Evolutionary conservation across 2,329 filamentous ascomycete genomes (phyloP).

Genomic region (Bertia moriformis): DNA sequence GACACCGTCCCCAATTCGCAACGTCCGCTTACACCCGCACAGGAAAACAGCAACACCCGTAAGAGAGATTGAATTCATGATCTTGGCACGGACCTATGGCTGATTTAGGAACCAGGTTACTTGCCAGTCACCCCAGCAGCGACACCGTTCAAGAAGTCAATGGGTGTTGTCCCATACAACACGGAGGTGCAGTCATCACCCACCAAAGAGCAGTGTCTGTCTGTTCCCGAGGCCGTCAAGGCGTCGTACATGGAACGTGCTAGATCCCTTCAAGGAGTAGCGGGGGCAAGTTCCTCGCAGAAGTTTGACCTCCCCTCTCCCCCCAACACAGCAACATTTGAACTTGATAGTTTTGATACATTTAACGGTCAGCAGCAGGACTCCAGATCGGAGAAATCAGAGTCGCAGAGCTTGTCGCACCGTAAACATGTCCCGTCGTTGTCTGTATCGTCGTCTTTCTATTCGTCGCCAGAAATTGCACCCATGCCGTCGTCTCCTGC

Average conservation of each 20-base stretch:
- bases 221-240: not conserved
- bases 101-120: not conserved
- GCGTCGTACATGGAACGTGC: not conserved
- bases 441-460: not conserved
- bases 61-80: no score
- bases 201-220: not conserved
- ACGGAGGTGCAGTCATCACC: not conserved
- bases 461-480: not conserved
- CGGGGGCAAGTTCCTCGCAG: not conserved
- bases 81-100: no score
- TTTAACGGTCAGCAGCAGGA: not conserved
- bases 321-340: not conserved
- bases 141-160: not conserved
- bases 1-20: not conserved
- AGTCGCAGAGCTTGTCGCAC: not conserved
- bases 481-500: not conserved
- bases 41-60: no score
- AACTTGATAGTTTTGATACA: not conserved
- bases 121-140: not conserved
- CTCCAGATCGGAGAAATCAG: not conserved
- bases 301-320: not conserved
- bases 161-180: not conserved
- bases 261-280: not conserved
- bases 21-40: not conserved
- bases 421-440: not conserved